phyloP scores from a whole-genome alignment of 73 alveolate genomes.

The Stentor coeruleus region DNA sequence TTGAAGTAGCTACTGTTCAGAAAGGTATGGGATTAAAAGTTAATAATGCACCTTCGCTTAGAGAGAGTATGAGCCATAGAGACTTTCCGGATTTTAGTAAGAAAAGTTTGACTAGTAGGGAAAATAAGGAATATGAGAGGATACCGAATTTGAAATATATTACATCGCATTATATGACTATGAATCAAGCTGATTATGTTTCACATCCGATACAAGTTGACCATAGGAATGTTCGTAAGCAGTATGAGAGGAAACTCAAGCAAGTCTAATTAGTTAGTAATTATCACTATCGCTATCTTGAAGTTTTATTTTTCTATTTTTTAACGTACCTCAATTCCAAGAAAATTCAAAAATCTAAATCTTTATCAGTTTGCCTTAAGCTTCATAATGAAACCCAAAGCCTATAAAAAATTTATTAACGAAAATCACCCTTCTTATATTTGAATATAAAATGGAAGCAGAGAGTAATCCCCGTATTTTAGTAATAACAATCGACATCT shows the following conservation, averaged over 20 bases:
- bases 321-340: too few species aligned
- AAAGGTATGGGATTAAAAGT: background rate
- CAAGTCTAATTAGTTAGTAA: too few species aligned
- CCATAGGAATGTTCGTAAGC: conserved; percentile 7
- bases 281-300: too few species aligned
- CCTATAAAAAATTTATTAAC: too few species aligned
- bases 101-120: background rate
- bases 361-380: too few species aligned
- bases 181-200: background rate
- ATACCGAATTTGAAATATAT: background rate
- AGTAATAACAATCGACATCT: background rate
- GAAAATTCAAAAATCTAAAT: too few species aligned
- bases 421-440: too few species aligned
- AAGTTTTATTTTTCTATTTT: too few species aligned
- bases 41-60: background rate
- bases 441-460: too few species aligned
- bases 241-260: background rate
- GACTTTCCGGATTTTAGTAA: conserved; percentile 12
- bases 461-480: background rate
- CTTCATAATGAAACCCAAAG: too few species aligned
- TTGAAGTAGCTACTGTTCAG: background rate
- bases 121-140: background rate
- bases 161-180: background rate
- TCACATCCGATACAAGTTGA: background rate
- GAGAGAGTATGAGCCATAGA: background rate